These are phyloP conservation scores for Cornus suecica DNA, from an alignment of 148 eudicot genomes.

Conservation along the genomic window DNA sequence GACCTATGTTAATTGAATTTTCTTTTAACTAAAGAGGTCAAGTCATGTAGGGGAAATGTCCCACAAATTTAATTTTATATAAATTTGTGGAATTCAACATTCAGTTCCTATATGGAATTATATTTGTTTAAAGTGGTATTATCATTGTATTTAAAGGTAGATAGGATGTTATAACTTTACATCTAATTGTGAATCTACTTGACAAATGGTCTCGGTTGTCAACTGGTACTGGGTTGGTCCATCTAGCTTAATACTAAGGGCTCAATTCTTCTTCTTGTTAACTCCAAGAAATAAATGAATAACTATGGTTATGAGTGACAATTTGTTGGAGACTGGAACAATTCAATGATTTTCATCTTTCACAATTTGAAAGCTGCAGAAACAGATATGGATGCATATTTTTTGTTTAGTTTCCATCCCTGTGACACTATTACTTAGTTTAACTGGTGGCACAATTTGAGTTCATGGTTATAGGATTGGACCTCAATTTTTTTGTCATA, in stretches of 20 bases:
- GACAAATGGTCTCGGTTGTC: not conserved
- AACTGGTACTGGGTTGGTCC: not conserved
- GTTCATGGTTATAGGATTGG: not conserved
- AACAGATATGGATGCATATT: not conserved
- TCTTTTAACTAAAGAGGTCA: not conserved
- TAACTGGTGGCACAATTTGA: not conserved
- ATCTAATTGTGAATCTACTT: not conserved
- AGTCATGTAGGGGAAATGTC: not conserved
- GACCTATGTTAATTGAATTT: not conserved
- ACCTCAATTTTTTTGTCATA: not conserved
- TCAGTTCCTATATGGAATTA: not conserved
- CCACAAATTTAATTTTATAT: not conserved
- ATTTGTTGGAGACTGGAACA: too few species aligned
- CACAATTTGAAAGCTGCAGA: not conserved
- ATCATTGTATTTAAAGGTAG: not conserved
- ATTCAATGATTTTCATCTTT: too few species aligned
- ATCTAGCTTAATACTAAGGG: not conserved
- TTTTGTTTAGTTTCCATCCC: not conserved
- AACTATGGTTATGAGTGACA: too few species aligned
- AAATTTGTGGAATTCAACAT: not conserved
- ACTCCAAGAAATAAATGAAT: not conserved
- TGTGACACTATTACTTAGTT: not conserved
- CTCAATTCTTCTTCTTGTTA: not conserved
- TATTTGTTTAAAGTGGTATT: not conserved
- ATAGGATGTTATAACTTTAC: not conserved